phyloP scores from a whole-genome alignment of 1,139 yeast species.

The Lodderomyces elongisporus region DNA sequence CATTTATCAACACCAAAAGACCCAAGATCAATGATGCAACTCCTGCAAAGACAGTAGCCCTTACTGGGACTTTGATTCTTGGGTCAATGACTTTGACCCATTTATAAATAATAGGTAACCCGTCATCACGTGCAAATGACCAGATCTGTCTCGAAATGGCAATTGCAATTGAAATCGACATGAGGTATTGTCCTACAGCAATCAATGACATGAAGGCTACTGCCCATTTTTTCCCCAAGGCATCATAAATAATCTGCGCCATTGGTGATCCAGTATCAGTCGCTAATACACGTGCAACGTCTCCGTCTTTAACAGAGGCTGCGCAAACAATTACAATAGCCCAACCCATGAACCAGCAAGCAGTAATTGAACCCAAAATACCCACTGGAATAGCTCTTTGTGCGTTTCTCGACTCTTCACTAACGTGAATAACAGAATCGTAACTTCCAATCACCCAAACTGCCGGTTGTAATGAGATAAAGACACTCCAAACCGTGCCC shows the following conservation, averaged over 20 bases:
- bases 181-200: conserved; percentile 56
- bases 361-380: conserved; percentile 41
- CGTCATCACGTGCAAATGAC: conserved; percentile 44
- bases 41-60: conserved; percentile 57
- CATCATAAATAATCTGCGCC: conserved; percentile 62
- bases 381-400: conserved; percentile 64
- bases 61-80: conserved; percentile 50
- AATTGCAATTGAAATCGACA: conserved; percentile 45
- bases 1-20: conserved; percentile 51
- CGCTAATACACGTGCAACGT: conserved; percentile 38
- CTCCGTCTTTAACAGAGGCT: conserved; percentile 51
- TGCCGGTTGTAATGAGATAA: conserved; percentile 56
- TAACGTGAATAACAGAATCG: conserved; percentile 68
- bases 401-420: conserved; percentile 69
- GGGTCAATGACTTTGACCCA: conserved; percentile 51
- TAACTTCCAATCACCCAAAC: conserved; percentile 67
- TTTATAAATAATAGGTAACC: conserved; percentile 35
- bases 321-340: conserved; percentile 46
- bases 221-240: conserved; percentile 66
- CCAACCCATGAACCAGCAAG: conserved; percentile 60
- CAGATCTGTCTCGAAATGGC: conserved; percentile 37
- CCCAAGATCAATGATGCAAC: conserved; percentile 47
- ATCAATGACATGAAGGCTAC: conserved; percentile 56
- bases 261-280: conserved; percentile 49
- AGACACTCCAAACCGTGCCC: conserved; percentile 64